These are phyloP conservation scores for Hypoxylon sp. DNA, from an alignment of 2,329 filamentous ascomycete genomes.

Conservation along the genomic window DNA sequence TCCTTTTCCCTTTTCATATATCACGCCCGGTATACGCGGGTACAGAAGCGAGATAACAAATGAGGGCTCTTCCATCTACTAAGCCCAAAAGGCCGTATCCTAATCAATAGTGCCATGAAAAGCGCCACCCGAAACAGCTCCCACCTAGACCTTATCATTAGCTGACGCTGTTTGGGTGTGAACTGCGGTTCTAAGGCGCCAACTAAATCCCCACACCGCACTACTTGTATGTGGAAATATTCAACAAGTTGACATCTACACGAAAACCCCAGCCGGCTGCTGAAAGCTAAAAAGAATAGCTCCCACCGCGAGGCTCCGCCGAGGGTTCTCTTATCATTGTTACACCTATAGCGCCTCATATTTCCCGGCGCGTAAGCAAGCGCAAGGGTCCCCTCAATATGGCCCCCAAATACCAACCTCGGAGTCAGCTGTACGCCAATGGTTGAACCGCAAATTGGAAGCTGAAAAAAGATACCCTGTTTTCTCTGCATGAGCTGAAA, in stretches of 20 bases:
- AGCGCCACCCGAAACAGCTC: neutral
- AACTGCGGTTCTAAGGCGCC: neutral
- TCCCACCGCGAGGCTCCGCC: neutral
- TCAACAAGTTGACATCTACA: neutral
- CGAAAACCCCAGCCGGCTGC: neutral
- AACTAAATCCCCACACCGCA: neutral
- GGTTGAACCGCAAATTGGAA: neutral
- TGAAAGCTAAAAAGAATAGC: too few species aligned
- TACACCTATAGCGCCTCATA: neutral
- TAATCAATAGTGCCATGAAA: neutral
- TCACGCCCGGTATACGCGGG: too few species aligned
- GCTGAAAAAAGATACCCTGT: neutral
- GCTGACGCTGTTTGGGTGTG: neutral
- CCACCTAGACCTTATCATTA: neutral
- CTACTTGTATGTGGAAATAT: neutral
- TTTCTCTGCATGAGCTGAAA: conserved; percentile 12
- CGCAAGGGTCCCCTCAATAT: neutral
- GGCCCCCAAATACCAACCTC: neutral
- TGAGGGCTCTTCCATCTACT: too few species aligned
- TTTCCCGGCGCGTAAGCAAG: neutral
- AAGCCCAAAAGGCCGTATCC: too few species aligned
- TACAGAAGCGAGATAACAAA: too few species aligned
- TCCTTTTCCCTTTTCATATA: too few species aligned
- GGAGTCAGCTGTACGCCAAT: neutral
- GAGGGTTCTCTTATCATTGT: neutral